phyloP scores from a whole-genome alignment of 495 filamentous ascomycete genomes.

The Clavariopsis aquatica region DNA sequence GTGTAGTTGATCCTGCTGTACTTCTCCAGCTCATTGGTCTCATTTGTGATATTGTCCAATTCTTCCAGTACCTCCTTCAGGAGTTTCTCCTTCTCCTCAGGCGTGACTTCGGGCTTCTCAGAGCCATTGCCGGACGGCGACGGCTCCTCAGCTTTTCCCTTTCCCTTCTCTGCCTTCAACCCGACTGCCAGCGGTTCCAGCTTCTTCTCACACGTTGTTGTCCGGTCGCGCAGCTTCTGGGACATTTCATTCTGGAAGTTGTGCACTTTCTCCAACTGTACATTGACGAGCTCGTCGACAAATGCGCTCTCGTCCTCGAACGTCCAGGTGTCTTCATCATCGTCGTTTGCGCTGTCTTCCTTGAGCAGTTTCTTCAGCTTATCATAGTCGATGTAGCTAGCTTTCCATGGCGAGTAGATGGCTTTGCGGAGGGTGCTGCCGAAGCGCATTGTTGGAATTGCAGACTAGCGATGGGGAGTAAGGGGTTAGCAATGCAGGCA shows the following conservation, averaged over 20 bases:
- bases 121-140: slow-evolving; percentile 42
- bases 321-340: slow-evolving; percentile 69
- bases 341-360: slow-evolving; percentile 54
- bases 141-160: slow-evolving; percentile 33
- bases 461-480: not conserved
- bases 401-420: slow-evolving; percentile 85
- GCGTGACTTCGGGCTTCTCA: slow-evolving; percentile 41
- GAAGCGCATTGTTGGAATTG: slow-evolving; percentile 69
- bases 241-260: slow-evolving; percentile 79
- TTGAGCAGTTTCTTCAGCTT: slow-evolving; percentile 87
- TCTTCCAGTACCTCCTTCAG: slow-evolving; percentile 73
- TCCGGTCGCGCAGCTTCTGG: slow-evolving; percentile 67
- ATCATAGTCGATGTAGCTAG: slow-evolving; percentile 90
- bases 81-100: slow-evolving; percentile 50
- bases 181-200: slow-evolving; percentile 50
- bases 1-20: slow-evolving; percentile 97
- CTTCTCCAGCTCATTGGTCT: slow-evolving; percentile 90
- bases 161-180: slow-evolving; percentile 41
- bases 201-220: slow-evolving; percentile 60
- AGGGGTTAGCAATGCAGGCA: not conserved
- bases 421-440: slow-evolving; percentile 79
- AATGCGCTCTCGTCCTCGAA: slow-evolving; percentile 93
- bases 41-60: slow-evolving; percentile 81
- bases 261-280: slow-evolving; percentile 93
- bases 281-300: slow-evolving; percentile 91